Conservation (phyloP, 2,329 filamentous ascomycete genomes). For the Colletotrichum sp. region DNA sequence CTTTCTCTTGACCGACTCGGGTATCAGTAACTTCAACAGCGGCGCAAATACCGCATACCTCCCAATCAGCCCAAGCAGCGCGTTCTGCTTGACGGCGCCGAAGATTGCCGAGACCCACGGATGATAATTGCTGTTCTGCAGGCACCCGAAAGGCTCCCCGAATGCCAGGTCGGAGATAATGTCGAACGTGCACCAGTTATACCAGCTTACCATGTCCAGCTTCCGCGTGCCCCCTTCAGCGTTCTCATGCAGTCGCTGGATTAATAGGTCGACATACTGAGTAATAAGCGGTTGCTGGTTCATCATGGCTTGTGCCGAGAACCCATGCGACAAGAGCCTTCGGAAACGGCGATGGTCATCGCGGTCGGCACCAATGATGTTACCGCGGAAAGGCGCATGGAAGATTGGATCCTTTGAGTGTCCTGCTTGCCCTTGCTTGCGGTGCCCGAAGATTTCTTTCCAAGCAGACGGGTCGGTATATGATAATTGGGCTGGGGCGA, state of each 20-base stretch:
- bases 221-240: background rate
- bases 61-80: background rate
- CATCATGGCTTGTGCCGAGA: slow-evolving; percentile 24
- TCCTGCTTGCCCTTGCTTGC: background rate
- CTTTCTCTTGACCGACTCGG: background rate
- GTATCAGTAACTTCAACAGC: background rate
- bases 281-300: slow-evolving; percentile 32
- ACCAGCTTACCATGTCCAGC: background rate
- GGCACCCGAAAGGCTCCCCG: background rate
- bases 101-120: background rate
- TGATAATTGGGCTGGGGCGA: background rate
- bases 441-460: background rate
- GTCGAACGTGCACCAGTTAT: background rate
- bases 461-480: background rate
- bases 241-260: slow-evolving; percentile 36
- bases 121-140: background rate
- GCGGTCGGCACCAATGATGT: background rate
- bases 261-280: slow-evolving; percentile 42
- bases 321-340: slow-evolving; percentile 23
- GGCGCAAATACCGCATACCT: background rate
- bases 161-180: background rate
- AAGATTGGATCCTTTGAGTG: background rate
- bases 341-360: background rate
- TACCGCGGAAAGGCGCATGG: background rate
- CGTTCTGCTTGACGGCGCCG: background rate